Evolutionary conservation across 306 rosid genomes (phyloP).

Genomic region (Rubus idaeus): DNA sequence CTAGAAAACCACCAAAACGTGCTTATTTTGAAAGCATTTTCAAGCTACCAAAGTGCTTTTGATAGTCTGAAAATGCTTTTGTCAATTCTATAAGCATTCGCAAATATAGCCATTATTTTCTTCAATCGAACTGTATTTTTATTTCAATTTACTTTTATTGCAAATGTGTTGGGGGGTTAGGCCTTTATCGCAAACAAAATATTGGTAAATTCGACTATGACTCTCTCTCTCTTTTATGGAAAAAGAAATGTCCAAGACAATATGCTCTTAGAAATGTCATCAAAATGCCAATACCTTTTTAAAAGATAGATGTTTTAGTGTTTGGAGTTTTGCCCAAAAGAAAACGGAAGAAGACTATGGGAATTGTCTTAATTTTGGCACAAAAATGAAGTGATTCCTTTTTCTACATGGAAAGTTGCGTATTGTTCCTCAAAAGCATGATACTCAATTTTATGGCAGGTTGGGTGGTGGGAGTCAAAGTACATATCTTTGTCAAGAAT

Average conservation of each 20-base stretch:
- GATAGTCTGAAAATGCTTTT: neutral
- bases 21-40: no score
- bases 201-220: no score
- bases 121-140: neutral
- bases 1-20: no score
- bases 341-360: no score
- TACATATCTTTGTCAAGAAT: slow-evolving; percentile 1
- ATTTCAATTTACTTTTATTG: no score
- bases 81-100: neutral
- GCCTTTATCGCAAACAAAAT: neutral
- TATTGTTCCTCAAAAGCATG: neutral
- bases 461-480: slow-evolving; percentile 2
- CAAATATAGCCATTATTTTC: neutral
- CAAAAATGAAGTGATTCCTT: neutral
- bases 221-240: no score
- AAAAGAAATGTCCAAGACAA: neutral
- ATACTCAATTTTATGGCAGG: neutral
- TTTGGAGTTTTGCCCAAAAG: no score
- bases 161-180: neutral
- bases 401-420: neutral
- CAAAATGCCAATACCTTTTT: neutral
- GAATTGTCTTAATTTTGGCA: neutral
- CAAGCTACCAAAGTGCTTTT: neutral
- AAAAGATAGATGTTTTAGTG: neutral
- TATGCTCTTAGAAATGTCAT: neutral